These are phyloP conservation scores for Aquanectria penicillioides DNA, from an alignment of 2,329 filamentous ascomycete species.

Conservation along the genomic window DNA sequence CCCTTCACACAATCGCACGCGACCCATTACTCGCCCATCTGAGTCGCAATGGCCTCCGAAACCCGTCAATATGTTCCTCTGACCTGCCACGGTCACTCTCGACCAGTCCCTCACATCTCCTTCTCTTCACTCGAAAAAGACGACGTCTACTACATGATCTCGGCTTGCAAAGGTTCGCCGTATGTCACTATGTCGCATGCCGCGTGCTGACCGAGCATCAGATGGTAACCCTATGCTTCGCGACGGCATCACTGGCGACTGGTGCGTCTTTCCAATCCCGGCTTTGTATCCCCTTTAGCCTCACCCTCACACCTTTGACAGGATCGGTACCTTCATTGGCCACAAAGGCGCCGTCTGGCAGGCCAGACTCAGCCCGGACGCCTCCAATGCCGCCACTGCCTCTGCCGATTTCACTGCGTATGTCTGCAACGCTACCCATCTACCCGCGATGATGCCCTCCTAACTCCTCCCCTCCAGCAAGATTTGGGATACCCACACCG, in stretches of 20 bases:
- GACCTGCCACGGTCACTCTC: constrained; percentile 94
- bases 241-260: constrained; percentile 94
- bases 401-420: constrained; percentile 96
- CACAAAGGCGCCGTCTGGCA: constrained; percentile 99
- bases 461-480: constrained; percentile 69
- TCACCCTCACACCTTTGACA: constrained; percentile 58
- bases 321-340: constrained; percentile 97
- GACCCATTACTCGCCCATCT: constrained; percentile 5
- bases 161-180: constrained; percentile 82
- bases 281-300: constrained; percentile 3
- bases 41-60: constrained; percentile 49
- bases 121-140: constrained; percentile 88
- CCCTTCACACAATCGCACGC: background rate
- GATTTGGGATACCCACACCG: constrained; percentile 96
- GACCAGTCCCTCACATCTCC: constrained; percentile 89
- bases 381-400: constrained; percentile 87
- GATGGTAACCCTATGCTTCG: constrained; percentile 99
- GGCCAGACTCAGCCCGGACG: constrained; percentile 88
- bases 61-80: constrained; percentile 78
- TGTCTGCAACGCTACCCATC: constrained; percentile 44
- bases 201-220: constrained; percentile 50
- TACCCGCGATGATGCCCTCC: no score
- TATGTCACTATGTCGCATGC: constrained; percentile 19
- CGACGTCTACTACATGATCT: constrained; percentile 90
- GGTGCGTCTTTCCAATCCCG: constrained; percentile 59